Conservation (phyloP, 129 eudicot species). For the Flaveria robusta region DNA sequence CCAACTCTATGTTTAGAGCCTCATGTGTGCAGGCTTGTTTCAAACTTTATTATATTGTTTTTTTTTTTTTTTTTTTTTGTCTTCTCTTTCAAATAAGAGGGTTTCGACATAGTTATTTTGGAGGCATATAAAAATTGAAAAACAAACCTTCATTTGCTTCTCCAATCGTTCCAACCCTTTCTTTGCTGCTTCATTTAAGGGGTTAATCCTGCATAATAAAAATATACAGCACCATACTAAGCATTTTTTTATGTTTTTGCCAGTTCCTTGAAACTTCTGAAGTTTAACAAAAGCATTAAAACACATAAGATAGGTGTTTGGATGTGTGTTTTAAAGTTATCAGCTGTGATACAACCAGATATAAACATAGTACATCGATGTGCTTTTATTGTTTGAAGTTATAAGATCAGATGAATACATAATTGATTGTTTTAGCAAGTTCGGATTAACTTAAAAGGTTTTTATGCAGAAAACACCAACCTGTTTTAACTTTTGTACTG, state of each 20-base stretch:
- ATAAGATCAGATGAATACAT: not conserved
- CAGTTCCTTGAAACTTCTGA: no score
- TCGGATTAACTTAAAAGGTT: not conserved
- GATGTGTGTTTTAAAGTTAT: no score
- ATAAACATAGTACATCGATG: not conserved
- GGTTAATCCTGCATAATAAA: constrained; percentile 63
- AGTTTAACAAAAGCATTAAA: no score
- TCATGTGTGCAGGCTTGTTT: not conserved
- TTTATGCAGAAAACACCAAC: not conserved
- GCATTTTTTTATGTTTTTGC: no score
- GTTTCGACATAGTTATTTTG: constrained; percentile 10
- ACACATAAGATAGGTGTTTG: no score
- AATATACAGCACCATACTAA: constrained; percentile 11
- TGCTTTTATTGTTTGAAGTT: not conserved
- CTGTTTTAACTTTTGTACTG: no score
- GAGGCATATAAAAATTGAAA: constrained; percentile 1
- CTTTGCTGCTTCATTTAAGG: constrained; percentile 90
- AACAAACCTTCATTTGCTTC: constrained; percentile 90
- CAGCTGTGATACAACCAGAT: no score
- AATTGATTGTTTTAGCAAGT: not conserved
- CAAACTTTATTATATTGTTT: not conserved
- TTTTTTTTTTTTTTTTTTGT: no score
- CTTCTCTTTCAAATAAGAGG: constrained; percentile 9
- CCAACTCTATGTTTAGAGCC: not conserved
- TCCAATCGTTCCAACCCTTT: constrained; percentile 93